A percentile compares a stretch with the other conserved stretches of the same genome.
phyloP scores from a whole-genome alignment of 1,284 basidiomycete species.

The Volvariella surrecta region DNA sequence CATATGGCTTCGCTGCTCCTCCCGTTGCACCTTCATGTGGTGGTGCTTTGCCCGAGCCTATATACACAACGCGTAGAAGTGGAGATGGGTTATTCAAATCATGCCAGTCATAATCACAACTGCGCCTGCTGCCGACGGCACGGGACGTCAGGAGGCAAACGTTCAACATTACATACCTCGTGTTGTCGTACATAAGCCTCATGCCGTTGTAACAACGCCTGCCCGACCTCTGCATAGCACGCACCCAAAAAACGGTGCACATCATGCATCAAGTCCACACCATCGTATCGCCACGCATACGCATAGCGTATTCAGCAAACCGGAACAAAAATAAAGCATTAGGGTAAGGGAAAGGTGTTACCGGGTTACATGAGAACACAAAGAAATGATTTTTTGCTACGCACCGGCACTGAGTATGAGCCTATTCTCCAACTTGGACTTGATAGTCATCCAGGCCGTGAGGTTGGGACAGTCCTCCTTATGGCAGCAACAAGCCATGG shows the following conservation, averaged over 20 bases:
- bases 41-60: background rate
- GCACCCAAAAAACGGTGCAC: constrained; percentile 5
- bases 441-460: constrained; percentile 55
- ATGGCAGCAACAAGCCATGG: constrained; percentile 57
- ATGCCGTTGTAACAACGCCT: constrained; percentile 80
- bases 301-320: too few relatives aligned
- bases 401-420: constrained; percentile 78
- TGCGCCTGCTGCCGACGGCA: constrained; percentile 1
- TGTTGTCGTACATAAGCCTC: constrained; percentile 77
- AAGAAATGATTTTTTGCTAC: constrained; percentile 3
- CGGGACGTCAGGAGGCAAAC: constrained; percentile 9
- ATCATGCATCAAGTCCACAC: background rate
- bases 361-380: background rate
- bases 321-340: constrained; percentile 22
- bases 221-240: constrained; percentile 69
- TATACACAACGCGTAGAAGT: background rate
- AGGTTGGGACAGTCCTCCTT: constrained; percentile 55
- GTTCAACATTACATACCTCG: constrained; percentile 34
- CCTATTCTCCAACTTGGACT: constrained; percentile 64
- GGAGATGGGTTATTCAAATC: background rate
- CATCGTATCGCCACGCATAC: too few relatives aligned
- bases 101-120: too few relatives aligned
- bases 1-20: constrained; percentile 3
- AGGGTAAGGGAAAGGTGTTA: background rate
- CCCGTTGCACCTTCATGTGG: background rate